Percentiles rank a stretch among this genome's conserved stretches.
Conservation (phyloP, 164 flowering plant genomes). For the Cinnamomum chago region DNA sequence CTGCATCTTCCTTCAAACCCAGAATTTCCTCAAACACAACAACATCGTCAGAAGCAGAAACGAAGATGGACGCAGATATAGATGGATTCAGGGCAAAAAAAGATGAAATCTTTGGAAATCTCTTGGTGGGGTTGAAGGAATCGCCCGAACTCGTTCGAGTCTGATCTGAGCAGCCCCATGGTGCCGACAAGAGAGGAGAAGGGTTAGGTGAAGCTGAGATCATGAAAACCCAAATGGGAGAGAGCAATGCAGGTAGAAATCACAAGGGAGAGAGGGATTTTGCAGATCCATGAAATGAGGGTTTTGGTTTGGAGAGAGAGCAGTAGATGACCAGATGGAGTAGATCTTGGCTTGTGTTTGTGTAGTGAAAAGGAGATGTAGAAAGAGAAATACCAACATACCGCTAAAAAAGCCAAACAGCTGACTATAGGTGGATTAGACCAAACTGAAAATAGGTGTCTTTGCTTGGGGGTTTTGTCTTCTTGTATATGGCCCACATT, state of each 20-base stretch:
- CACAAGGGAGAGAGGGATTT: background rate
- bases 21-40: constrained; percentile 13
- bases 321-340: background rate
- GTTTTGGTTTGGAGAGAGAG: background rate
- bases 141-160: constrained; percentile 9
- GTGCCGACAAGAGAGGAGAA: background rate
- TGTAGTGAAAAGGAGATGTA: background rate
- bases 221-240: constrained; percentile 25
- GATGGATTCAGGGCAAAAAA: background rate
- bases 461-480: too few relatives aligned
- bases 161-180: constrained; percentile 13
- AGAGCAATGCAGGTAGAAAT: constrained; percentile 20
- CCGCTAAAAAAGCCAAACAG: background rate
- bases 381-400: background rate
- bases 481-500: too few relatives aligned
- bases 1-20: constrained; percentile 26
- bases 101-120: constrained; percentile 12
- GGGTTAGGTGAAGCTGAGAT: background rate
- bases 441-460: too few relatives aligned
- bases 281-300: constrained; percentile 41
- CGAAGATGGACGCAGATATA: constrained; percentile 7
- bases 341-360: background rate
- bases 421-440: background rate
- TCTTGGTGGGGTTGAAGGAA: constrained; percentile 1
- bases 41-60: constrained; percentile 22